These are phyloP conservation scores for Mycena indigotica DNA, from an alignment of 768 basidiomycete species.

Conservation along the genomic window DNA sequence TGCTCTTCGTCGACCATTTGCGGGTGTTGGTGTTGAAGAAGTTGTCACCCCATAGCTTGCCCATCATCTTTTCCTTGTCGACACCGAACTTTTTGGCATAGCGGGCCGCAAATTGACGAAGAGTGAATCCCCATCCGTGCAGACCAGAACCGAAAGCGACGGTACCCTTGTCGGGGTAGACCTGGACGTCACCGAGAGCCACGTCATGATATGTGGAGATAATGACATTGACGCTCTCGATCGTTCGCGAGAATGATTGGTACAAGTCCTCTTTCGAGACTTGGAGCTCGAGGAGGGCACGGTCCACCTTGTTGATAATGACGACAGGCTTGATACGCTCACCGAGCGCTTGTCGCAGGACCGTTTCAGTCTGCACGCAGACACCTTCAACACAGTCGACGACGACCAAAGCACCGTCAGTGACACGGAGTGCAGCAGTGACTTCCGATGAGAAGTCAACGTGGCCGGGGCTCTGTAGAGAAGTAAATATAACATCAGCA, in stretches of 20 bases:
- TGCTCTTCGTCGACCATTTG: conserved; percentile 88
- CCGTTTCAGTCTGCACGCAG: conserved; percentile 99
- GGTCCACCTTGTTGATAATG: conserved; percentile 99
- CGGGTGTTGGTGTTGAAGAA: conserved; percentile 96
- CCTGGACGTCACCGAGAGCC: conserved; percentile 96
- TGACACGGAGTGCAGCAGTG: conserved; percentile 98
- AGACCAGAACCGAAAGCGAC: conserved; percentile 99
- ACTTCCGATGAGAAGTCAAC: conserved; percentile 99
- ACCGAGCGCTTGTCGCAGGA: conserved; percentile 92
- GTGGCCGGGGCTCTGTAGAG: conserved; percentile 83
- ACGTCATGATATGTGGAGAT: conserved; percentile 95
- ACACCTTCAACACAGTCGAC: conserved; percentile 99
- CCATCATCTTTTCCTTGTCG: conserved; percentile 96
- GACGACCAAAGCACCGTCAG: conserved; percentile 98
- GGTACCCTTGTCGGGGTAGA: conserved; percentile 97
- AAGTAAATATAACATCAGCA: no score
- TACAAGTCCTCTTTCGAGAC: conserved; percentile 95
- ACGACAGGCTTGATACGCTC: conserved; percentile 99
- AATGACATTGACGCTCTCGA: conserved; percentile 98
- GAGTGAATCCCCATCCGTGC: conserved; percentile 99
- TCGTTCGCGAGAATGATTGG: conserved; percentile 96
- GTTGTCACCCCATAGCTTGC: conserved; percentile 98
- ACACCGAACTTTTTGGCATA: conserved; percentile 99
- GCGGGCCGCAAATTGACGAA: conserved; percentile 92
- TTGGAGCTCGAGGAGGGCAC: conserved; percentile 97